A percentile compares a stretch with the other conserved stretches of the same genome.
These are phyloP conservation scores for Withania somnifera DNA, from an alignment of 305 asterid genomes.

Conservation along the genomic window DNA sequence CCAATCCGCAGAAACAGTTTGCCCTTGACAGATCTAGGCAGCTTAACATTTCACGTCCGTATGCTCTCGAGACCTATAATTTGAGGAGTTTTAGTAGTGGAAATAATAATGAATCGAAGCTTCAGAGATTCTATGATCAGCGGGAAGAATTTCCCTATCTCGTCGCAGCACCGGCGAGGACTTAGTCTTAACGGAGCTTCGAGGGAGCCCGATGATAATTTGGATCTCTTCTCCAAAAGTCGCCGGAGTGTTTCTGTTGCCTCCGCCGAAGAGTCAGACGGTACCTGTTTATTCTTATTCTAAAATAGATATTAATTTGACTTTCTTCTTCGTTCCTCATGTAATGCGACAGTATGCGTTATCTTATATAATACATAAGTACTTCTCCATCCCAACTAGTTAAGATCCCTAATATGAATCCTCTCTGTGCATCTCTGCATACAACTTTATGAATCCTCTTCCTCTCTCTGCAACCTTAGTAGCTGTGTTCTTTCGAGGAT, in stretches of 20 bases:
- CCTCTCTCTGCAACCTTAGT: background rate
- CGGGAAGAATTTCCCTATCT: slow-evolving; percentile 31
- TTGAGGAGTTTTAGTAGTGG: background rate
- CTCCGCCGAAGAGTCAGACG: slow-evolving; percentile 54
- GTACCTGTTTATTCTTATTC: slow-evolving; percentile 14
- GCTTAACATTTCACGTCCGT: background rate
- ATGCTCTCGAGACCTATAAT: background rate
- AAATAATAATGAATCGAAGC: slow-evolving; percentile 39
- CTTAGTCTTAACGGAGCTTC: slow-evolving; percentile 37
- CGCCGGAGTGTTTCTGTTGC: slow-evolving; percentile 61
- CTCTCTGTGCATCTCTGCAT: background rate
- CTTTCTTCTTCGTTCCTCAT: background rate
- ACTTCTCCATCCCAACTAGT: background rate
- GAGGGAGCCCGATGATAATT: slow-evolving; percentile 29
- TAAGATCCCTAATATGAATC: background rate
- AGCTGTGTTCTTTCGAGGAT: background rate
- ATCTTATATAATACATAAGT: background rate
- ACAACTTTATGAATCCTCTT: background rate
- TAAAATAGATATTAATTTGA: background rate
- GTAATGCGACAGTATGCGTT: background rate
- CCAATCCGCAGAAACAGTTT: too few species aligned
- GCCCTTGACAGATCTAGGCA: background rate
- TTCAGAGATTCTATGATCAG: slow-evolving; percentile 44
- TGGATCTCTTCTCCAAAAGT: slow-evolving; percentile 83
- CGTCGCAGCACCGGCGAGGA: slow-evolving; percentile 54